Conservation (phyloP, 257 asterid species). For the Fraxinus excelsior region DNA sequence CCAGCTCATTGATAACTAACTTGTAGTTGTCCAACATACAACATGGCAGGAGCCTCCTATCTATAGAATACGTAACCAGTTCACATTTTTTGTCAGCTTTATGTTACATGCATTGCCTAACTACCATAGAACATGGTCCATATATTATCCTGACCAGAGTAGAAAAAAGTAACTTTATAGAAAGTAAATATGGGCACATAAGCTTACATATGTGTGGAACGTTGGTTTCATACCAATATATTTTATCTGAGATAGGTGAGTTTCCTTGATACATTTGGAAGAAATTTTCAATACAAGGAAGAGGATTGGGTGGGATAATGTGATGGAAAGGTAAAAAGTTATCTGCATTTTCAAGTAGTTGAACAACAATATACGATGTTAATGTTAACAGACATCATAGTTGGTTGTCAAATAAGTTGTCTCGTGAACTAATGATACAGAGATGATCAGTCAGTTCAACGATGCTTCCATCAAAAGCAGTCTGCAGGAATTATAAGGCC, state of each 20-base stretch:
- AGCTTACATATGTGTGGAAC: not conserved
- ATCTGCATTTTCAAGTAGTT: not conserved
- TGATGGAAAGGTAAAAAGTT: not conserved
- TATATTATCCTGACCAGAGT: not conserved
- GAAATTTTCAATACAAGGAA: not conserved
- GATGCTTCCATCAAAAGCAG: not conserved
- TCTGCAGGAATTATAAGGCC: not conserved
- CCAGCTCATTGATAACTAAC: not conserved
- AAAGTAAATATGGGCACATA: not conserved
- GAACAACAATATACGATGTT: not conserved
- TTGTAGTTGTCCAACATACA: not conserved
- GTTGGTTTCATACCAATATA: not conserved
- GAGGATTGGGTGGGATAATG: not conserved
- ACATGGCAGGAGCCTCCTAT: constrained; percentile 56
- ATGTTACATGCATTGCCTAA: not conserved
- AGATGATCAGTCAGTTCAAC: not conserved
- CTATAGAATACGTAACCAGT: constrained; percentile 32
- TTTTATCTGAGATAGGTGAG: not conserved
- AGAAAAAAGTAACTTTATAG: not conserved
- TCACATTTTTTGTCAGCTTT: not conserved
- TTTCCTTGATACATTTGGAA: not conserved
- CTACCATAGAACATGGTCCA: not conserved
- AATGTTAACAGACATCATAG: not conserved
- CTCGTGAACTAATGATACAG: not conserved
- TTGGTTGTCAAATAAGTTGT: not conserved